Base-by-base conservation (phyloP, 176 grass and related monocot species). In the Rhynchospora pubera region DNA sequence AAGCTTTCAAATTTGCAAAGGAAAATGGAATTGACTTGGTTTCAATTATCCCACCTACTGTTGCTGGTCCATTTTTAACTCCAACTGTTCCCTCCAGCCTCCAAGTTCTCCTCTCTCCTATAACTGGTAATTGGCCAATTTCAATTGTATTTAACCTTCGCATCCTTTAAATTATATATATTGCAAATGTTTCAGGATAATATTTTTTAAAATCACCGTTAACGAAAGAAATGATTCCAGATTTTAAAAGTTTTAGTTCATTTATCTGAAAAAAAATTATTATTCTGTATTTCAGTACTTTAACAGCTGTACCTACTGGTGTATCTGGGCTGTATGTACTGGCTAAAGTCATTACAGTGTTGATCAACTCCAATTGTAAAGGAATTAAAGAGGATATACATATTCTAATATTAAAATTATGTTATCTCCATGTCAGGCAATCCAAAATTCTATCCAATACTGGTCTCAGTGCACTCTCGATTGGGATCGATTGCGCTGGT, bases 1-100 rank as follows among this genome's bases (percentile, higher is more conserved):
- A 88, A 42, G 92, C 92, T 15, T 92, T 94, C 81, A 59, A 28
- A 57, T 97, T 97, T 46, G 90, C 92, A 3, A 73, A 64, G 66
- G 92, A 89, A 71, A 89, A 94, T 15, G 85, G 90, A 74, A 24
- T 97, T 39, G n/a, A 88, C 53, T 74, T 97, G 55, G 80, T 92
- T 1, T 97, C 94, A 3, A 7, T 88, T 52, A 53, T 97, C 0
- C 87, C 91, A 3, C 94, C 94, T 0, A 97, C 94, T 0, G 90
- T 94, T 11, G 94, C 85, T 13, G 94, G 94, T 9, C 85, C 92
- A 3, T 97, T 97, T 79, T 76, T 97, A 16, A 94, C 91, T 65
- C 83, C 89, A 10, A 82, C 46, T 77, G 88, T 97, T 58, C 94
- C 94, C 0, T 84, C 94, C 9, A 97, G 94, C 83, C 69, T 97